phyloP scores from a whole-genome alignment of 257 asterid genomes.

The Prunella vulgaris region DNA sequence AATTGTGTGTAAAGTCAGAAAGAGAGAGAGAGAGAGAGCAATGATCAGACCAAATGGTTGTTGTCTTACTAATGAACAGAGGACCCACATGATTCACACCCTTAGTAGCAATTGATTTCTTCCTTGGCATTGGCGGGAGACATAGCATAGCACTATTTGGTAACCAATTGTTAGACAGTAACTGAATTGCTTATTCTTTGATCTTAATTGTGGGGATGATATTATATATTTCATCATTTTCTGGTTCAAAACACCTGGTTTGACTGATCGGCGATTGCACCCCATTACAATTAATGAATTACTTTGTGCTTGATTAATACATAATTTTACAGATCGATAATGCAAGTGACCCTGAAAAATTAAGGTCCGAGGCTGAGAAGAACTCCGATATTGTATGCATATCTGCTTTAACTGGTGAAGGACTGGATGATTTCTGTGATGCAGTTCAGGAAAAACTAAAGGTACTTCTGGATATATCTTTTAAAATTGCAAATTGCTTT shows the following conservation, averaged over 20 bases:
- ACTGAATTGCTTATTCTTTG: neutral
- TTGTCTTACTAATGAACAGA: neutral
- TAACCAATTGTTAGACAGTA: neutral
- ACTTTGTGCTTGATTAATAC: conserved; percentile 9
- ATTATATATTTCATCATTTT: neutral
- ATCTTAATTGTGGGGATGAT: neutral
- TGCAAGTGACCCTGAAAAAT: conserved; percentile 56
- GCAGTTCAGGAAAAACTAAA: conserved; percentile 81
- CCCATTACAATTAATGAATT: neutral
- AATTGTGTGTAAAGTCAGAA: too few species aligned
- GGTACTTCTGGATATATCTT: conserved; percentile 38
- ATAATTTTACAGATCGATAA: conserved; percentile 68
- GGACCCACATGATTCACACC: neutral
- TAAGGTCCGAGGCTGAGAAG: conserved; percentile 56
- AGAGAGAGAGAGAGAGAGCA: too few species aligned
- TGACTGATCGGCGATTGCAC: neutral
- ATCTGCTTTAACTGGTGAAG: conserved; percentile 96
- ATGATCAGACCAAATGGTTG: neutral
- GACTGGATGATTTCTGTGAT: conserved; percentile 78
- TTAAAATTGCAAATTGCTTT: neutral
- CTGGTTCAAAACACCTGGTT: conserved; percentile 1
- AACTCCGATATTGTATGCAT: conserved; percentile 64
- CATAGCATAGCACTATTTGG: neutral
- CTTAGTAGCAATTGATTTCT: conserved; percentile 5
- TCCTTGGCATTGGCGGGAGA: neutral